A percentile compares a stretch with the other conserved stretches of the same genome.
These are phyloP conservation scores for Monilinia aucupariae DNA, from an alignment of 2,329 filamentous ascomycete genomes.

Conservation along the genomic window DNA sequence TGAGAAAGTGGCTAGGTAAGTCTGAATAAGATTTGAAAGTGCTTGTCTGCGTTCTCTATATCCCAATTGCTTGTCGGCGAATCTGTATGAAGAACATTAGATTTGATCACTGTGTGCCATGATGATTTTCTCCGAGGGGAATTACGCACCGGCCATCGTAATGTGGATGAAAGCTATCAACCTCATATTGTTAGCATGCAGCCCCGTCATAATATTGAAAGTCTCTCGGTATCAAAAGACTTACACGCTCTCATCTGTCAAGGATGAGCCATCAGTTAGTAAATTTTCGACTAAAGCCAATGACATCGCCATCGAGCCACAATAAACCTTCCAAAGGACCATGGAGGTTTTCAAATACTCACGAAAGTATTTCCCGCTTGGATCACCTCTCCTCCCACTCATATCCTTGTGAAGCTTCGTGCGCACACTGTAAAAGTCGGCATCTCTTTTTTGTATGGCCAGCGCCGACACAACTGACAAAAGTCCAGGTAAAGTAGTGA, in stretches of 20 bases:
- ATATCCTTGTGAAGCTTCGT: conserved; percentile 33
- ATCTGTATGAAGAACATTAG: conserved; percentile 28
- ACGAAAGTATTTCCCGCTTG: conserved; percentile 38
- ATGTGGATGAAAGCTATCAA: conserved; percentile 36
- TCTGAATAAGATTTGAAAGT: conserved; percentile 65
- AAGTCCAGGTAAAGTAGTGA: conserved; percentile 27
- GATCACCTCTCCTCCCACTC: conserved; percentile 31
- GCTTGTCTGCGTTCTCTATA: conserved; percentile 43
- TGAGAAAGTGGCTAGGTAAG: conserved; percentile 64
- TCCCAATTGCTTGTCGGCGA: conserved; percentile 38
- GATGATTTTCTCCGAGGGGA: background rate
- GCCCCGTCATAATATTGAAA: background rate
- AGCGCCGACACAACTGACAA: conserved; percentile 26
- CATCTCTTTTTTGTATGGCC: conserved; percentile 31
- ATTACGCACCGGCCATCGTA: conserved; percentile 37
- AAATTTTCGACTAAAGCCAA: background rate
- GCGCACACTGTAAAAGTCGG: conserved; percentile 32
- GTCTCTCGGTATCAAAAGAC: conserved; percentile 17
- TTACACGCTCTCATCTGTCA: conserved; percentile 33
- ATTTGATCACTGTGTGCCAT: background rate
- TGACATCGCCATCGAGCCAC: background rate
- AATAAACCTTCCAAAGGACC: background rate
- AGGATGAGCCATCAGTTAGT: background rate
- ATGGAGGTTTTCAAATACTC: conserved; percentile 20
- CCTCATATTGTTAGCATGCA: conserved; percentile 19